Base-by-base conservation (phyloP, 495 filamentous ascomycete genomes). In the Cenococcum geophilum region DNA sequence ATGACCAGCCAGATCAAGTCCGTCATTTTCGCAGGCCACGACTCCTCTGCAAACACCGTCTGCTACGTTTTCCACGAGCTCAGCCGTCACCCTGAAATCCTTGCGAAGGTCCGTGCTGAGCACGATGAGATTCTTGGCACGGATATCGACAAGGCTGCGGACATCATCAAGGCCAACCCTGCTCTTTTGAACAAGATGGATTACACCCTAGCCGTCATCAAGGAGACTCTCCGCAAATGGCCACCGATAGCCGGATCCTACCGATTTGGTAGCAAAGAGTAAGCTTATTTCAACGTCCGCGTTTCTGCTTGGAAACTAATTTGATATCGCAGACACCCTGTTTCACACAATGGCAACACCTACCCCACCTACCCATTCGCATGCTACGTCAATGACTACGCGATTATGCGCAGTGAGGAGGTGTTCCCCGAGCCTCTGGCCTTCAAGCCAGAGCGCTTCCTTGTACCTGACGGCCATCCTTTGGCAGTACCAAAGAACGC, bases 11-110 rank as follows among this genome's bases (percentile, higher is more conserved):
- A 73, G 36, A 61, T 72, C 40, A 64, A 67, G 48, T 43, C 57
- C 22, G 71, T 78, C 60, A 64, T 77, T 23, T 77, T 78, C 43
- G 73, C 74, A 6, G 76, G 76, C 4, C 76, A 78, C 50, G 74
- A 77, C 48, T 77, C 76, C 0, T 77, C 76, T 11, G 71, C 70
- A 36, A 69, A 58, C 11, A 66, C 72, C 8, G 51, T 77, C 4
- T 70, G 67, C 11, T 77, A 76, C 52, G 58, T 63, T 5, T 71
- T 70, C 60, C 69, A 76, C 52, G 58, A 74, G 16, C 70, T 78
- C 5, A 60, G 66, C 20, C 60, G 63, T 21, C 40, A 74, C 47
- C 75, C 74, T 0, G 63, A 69, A 10, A 66, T 59, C 12, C 64
- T 73, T 1, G 66, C 68, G 0, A 66, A 64, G 4, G 18, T 76